Base-by-base conservation (phyloP, 1,139 yeast genomes). In the Kodamaea derodonti region DNA sequence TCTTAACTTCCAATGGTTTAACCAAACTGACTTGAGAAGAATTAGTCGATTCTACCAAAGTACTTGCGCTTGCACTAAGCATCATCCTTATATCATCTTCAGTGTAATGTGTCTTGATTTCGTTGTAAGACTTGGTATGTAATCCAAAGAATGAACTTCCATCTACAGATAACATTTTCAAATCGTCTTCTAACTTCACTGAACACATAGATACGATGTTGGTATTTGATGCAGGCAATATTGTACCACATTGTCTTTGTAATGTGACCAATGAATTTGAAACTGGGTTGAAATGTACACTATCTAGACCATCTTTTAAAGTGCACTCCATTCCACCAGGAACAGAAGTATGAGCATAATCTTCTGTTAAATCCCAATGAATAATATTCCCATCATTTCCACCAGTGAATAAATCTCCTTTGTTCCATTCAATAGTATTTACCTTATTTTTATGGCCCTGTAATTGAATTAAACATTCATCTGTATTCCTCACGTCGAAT, bases 341-440 rank as follows among this genome's bases (percentile, higher is more conserved):
- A 14, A 50, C 40, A 3, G 67, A 47, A 30, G 55, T 58, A 4
- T 51, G 52, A 5, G 32, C 15, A 8, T 29, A 39, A 8, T 51
- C 41, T 35, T 60, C 66, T 11, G 72, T 58, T 27, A 80, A 59
- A 54, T 80, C 82, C 95, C 95, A 85, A 45, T 80, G 83, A 11
- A 83, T 67, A 12, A 85, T 74, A 39, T 75, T 77, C 3, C 94
- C 94, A 51, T 84, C 92, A 40, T 68, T 64, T 2, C 85, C 79
- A 4, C 86, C 84, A 1, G 84, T 69, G 51, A 80, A 78, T 28
- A 84, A 52, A 47, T 78, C 82, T 24, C 69, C 62, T 9, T 67
- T 60, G 36, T 69, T 61, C 95, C 95, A 85, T 45, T 78, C 78
- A 22, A 84, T 52, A 16, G 78, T 62, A 12, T 78, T 74, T 12